Conservation (phyloP, 2,329 filamentous ascomycete genomes). For the Sporothrix sp. region DNA sequence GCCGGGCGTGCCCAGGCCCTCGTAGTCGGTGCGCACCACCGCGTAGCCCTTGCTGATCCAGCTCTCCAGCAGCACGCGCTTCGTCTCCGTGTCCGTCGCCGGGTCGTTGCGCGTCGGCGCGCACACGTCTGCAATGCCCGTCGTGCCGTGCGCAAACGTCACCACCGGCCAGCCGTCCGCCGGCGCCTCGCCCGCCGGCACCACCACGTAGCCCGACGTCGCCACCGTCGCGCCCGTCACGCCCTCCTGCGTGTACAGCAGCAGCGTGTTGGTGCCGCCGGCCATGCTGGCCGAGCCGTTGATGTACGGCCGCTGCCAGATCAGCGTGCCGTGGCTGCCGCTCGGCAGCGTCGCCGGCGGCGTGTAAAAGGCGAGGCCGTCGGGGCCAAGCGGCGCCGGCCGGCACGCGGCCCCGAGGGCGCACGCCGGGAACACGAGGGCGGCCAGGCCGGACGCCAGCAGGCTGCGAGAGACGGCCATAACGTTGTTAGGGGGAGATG, state of each 20-base stretch:
- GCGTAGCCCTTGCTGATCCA: neutral
- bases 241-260: conserved; percentile 5
- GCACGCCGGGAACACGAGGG: neutral
- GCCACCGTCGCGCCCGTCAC: neutral
- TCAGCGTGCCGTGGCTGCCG: neutral
- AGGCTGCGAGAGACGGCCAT: neutral
- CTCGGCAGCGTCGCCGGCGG: neutral
- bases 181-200: neutral
- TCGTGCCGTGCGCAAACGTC: conserved; percentile 1
- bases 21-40: conserved; percentile 1
- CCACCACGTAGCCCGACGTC: neutral
- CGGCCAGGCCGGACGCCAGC: neutral
- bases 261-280: neutral
- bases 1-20: conserved; percentile 3
- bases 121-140: conserved; percentile 2
- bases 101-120: neutral
- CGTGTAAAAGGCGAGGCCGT: neutral
- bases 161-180: conserved; percentile 1
- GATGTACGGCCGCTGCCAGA: neutral
- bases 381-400: neutral
- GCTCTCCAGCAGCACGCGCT: neutral
- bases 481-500: no score
- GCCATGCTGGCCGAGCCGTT: neutral
- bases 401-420: neutral
- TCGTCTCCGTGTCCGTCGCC: neutral